Base-by-base conservation (phyloP, 2,329 filamentous ascomycete species). In the Fusarium luffae region DNA sequence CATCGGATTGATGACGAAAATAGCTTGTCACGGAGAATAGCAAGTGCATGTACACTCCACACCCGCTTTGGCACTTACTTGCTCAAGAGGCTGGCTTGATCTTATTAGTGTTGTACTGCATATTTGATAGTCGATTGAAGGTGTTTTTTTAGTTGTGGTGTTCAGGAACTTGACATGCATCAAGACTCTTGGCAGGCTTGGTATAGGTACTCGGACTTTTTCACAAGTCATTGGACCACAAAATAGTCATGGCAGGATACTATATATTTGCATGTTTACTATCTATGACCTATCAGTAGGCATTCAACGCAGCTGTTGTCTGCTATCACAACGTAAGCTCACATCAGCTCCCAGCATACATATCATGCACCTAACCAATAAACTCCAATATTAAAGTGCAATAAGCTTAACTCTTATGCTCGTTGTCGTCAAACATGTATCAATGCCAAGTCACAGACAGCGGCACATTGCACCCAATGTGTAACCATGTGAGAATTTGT, bases 341-440 rank as follows among this genome's bases (percentile, higher is more conserved):
- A 63, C 60, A 34, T 63, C 60, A 63, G 34, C 32, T 41, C 48
- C 14, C 16, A 8, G 23, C 47, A 49, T 25, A 51, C 21, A 19
- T 51, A 27, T 34, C 16, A 34, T 51, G 18, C 48, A 51, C 32
- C 30, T 13, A 28, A 14, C 23, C 41, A 47, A 59, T 41, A 5
- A 27, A 11, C 12, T 21, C 25, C n/a, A 25, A 59, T 56, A 40
- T 14, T 21, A 18, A 27, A 55, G 21, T 42, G 27, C 18, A 63
- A 42, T 55, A 62, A 63, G 59, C 59, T 55, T 63, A 63, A 63
- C 47, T 44, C 16, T 51, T 34, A 30, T 51, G 49, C 32, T 51
- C 23, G 32, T 51, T 51, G n/a, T 13, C 13, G 19, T 40, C 8
- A 12, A 63, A 37, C 47, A 41, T 8, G 11, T 4, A 27, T n/a